phyloP scores from a whole-genome alignment of 441 rosid species.

The Gossypium davidsonii region DNA sequence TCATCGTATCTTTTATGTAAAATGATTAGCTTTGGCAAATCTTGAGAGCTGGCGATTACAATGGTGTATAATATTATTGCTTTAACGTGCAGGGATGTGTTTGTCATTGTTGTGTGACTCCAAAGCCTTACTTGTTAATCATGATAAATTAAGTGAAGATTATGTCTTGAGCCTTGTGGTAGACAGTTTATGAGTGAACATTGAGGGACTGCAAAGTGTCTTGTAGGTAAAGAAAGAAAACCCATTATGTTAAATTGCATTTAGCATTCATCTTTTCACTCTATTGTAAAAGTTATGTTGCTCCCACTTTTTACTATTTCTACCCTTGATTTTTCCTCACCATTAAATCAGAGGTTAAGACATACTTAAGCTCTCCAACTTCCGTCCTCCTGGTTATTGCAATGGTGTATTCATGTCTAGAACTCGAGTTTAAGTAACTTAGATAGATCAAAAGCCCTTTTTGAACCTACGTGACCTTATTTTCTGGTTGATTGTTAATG shows the following conservation, averaged over 20 bases:
- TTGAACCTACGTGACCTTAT: too few relatives aligned
- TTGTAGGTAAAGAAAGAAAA: not conserved
- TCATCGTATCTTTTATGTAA: too few relatives aligned
- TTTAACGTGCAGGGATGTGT: constrained; percentile 4
- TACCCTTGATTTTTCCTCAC: too few relatives aligned
- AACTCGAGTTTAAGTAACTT: too few relatives aligned
- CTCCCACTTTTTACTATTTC: too few relatives aligned
- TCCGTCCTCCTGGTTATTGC: too few relatives aligned
- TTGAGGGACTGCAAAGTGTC: not conserved
- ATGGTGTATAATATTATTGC: not conserved
- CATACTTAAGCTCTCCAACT: too few relatives aligned
- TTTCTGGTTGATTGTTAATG: too few relatives aligned
- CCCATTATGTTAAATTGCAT: not conserved
- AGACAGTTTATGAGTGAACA: not conserved
- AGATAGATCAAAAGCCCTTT: too few relatives aligned
- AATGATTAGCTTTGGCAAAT: too few relatives aligned
- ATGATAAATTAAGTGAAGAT: not conserved
- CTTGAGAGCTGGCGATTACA: not conserved
- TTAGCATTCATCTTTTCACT: not conserved
- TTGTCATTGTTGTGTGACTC: not conserved
- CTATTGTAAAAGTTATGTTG: not conserved
- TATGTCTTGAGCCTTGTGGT: not conserved
- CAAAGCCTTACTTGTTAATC: not conserved
- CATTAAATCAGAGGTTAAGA: too few relatives aligned
- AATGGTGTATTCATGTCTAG: too few relatives aligned